Base-by-base conservation (phyloP, 106 monocot genomes). In the Dendrobium officinale region DNA sequence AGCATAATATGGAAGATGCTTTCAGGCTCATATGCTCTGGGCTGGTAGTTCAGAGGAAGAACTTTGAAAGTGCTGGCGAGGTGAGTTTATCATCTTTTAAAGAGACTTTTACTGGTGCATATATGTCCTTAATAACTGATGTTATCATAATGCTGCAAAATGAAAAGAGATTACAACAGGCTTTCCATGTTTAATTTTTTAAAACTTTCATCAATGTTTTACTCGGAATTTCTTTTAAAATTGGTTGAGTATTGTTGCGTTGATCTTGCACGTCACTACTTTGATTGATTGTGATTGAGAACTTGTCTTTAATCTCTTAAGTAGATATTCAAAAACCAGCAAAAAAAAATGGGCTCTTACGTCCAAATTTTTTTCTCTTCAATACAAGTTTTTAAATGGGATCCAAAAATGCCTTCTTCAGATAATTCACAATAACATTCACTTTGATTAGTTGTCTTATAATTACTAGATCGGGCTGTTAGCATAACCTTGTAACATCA, bases 41-140 rank as follows among this genome's bases (percentile, higher is more conserved):
- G 92, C 97, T 85, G 86, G 84, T 79, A 88, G 97, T 85, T 91
- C 97, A 70, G 94, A 98, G 68, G 97, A 98, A 85, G 97, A 95
- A 68, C 81, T n/a, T 98, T 31, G 97, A 98, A 83, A 91, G 92
- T 89, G 95, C 94, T 78, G 89, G 91, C 67, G 98, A 98, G 85
- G 98, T 95, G 82, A 88, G 88, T n/a, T 73, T 80, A 42, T 41
- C n/a, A 74, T 43, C 10, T 18, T n/a, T 44, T 42, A 42, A 2
- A 67, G 27, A 5, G 73, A 42, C 4, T 42, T 10, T 67, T 33
- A 15, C 40, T 4, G 33, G 9, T 17, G 1, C 11, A 72, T 72
- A 10, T 18, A 29, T 70, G 16, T 44, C 44, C n/a, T 74, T 74
- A 43, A 43, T 74, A 29, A 74, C 11, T 74, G 9, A 44, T 19